These are phyloP conservation scores for Wickerhamiella kurtzmanii DNA, from an alignment of 805 yeast species.

Conservation along the genomic window DNA sequence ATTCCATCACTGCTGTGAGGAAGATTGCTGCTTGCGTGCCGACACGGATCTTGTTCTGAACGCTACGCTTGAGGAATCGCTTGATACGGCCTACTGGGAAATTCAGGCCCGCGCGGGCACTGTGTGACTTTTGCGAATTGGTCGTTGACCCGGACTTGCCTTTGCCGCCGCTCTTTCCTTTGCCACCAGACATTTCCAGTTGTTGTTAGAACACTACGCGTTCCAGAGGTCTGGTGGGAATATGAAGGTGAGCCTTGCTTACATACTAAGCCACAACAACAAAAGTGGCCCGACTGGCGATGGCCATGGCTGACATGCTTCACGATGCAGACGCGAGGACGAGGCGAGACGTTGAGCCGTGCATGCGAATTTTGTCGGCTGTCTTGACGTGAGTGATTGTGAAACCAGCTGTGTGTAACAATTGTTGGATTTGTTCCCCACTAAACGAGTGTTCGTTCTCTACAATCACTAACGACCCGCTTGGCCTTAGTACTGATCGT, in stretches of 20 bases:
- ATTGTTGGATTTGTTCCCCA: background rate
- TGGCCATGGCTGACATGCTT: too few species aligned
- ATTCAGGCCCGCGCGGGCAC: slow-evolving; percentile 68
- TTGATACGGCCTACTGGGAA: slow-evolving; percentile 99
- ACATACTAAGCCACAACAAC: background rate
- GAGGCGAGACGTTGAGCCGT: background rate
- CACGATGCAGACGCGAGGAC: background rate
- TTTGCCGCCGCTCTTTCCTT: slow-evolving; percentile 75
- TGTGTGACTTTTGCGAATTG: slow-evolving; percentile 17
- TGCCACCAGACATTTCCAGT: slow-evolving; percentile 4
- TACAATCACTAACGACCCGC: background rate
- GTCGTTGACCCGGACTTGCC: slow-evolving; percentile 48
- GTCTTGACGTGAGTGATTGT: background rate
- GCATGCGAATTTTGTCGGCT: background rate
- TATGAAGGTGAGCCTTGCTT: background rate
- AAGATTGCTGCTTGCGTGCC: slow-evolving; percentile 99
- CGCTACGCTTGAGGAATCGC: slow-evolving; percentile 90
- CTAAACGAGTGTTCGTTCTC: background rate
- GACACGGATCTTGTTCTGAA: slow-evolving; percentile 68
- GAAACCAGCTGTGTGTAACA: background rate
- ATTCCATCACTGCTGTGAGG: slow-evolving; percentile 92
- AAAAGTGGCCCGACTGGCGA: too few species aligned
- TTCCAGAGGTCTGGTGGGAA: too few species aligned
- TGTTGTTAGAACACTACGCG: too few species aligned
- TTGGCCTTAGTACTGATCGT: background rate